Percentiles rank a stretch among this genome's conserved stretches.
Conservation (phyloP, 768 basidiomycete genomes). For the Termitomyces sp. region DNA sequence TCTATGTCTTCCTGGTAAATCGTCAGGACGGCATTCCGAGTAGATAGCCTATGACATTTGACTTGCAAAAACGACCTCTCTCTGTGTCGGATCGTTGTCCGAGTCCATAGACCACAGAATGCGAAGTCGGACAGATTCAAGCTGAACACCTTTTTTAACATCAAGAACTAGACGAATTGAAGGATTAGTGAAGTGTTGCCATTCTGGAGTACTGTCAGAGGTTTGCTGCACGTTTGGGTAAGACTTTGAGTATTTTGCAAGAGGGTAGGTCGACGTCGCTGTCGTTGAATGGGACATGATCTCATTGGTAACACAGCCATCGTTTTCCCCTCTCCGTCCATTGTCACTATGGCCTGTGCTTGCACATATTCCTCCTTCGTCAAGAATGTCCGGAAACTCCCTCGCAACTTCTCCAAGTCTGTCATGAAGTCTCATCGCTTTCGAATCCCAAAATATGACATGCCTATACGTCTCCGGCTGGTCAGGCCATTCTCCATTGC, state of each 20-base stretch:
- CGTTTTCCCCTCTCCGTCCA: background rate
- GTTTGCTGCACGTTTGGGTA: conserved; percentile 36
- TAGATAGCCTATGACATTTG: conserved; percentile 2
- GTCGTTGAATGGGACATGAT: conserved; percentile 54
- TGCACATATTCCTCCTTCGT: conserved; percentile 10
- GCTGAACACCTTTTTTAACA: conserved; percentile 45
- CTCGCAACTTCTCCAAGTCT: conserved; percentile 45
- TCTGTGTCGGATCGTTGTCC: conserved; percentile 33
- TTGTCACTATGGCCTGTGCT: conserved; percentile 4
- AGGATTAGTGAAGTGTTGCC: conserved; percentile 80
- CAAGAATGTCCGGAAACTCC: conserved; percentile 28
- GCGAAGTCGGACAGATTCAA: conserved; percentile 62
- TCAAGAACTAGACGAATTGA: conserved; percentile 61
- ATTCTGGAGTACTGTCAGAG: conserved; percentile 41
- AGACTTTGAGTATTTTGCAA: conserved; percentile 67
- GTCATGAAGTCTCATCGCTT: conserved; percentile 72
- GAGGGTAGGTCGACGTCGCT: conserved; percentile 49
- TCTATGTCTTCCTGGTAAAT: conserved; percentile 70
- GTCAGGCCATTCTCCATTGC: conserved; percentile 32
- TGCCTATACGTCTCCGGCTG: conserved; percentile 71
- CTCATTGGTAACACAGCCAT: conserved; percentile 11
- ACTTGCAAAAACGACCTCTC: conserved; percentile 68
- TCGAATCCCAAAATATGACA: conserved; percentile 59
- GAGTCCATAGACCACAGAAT: conserved; percentile 58
- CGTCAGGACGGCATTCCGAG: background rate